Evolutionary conservation across 1,284 basidiomycete genomes (phyloP), one percentile per base, ranked within the genome.

Genomic region (Ganoderma resinaceum): DNA sequence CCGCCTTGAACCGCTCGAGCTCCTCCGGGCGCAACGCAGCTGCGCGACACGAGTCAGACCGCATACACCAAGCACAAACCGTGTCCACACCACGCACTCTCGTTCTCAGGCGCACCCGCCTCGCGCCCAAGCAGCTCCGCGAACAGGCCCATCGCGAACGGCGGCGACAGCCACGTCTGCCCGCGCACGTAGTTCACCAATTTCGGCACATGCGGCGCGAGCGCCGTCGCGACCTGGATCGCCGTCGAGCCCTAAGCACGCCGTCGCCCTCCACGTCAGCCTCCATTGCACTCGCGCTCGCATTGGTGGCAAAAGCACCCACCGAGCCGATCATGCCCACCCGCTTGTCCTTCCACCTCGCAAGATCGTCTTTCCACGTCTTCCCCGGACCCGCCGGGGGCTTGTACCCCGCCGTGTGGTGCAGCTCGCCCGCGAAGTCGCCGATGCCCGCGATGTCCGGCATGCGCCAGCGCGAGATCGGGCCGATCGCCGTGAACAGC

Each of bases 241-340:
- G 86, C 87, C 20, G 87, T 88, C 1, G 89, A 89, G 0, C 89
- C 89, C 88, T 89, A 64, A 12, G 65, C 12, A 9, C 14, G 26
- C 14, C 33, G 37, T 18, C n/a, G n/a, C 18, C 16, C 7, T 18
- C 18, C 40, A 7, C 18, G 20, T 40, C 8, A n/a, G 31, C 40
- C 37, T 11, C 37, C 16, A 4, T 5, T 20, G 5, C 37, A 38
- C 37, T 38, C 37, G 37, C 40, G 20, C 35, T 9, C 35, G 8
- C 52, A 29, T 52, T 49, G 43, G 18, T 35, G 16, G 18, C 14
- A 55, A 26, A 14, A 2, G 4, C n/a, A 76, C 85, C 72, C 74
- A 88, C 88, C 20, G 87, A 83, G n/a, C 89, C 89, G 66, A 91
- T 87, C 7, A 91, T 84, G 2, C 84, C 89, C n/a, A 91, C 85